phyloP scores from a whole-genome alignment of 169 alveolate species.

The Eimeria praecox region DNA sequence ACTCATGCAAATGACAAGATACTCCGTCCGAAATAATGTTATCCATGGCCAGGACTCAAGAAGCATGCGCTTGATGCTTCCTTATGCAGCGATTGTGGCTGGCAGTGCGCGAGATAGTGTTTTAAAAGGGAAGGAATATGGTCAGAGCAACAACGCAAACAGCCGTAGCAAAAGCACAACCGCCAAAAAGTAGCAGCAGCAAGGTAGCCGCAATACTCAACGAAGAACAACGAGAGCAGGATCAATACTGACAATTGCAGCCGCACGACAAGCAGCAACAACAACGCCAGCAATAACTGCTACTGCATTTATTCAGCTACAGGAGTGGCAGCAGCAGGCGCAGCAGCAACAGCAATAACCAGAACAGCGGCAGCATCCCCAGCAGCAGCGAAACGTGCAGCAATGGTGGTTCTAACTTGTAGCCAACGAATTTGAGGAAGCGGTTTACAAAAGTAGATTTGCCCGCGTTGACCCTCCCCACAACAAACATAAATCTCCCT shows the following conservation, averaged over 20 bases:
- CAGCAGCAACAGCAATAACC: background rate
- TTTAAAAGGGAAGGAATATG: background rate
- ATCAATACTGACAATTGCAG: background rate
- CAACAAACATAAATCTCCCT: conserved; percentile 72
- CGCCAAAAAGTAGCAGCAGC: background rate
- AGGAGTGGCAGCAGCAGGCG: background rate
- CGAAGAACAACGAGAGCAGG: background rate
- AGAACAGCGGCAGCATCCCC: background rate
- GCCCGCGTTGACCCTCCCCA: conserved; percentile 91
- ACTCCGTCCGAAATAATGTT: too few relatives aligned
- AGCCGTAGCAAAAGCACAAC: background rate
- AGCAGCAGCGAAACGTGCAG: background rate
- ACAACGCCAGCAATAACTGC: background rate
- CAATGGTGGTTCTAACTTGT: conserved; percentile 76
- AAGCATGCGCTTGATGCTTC: too few relatives aligned
- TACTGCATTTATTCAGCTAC: background rate
- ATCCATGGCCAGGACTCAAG: too few relatives aligned
- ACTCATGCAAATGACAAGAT: too few relatives aligned
- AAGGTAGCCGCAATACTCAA: background rate
- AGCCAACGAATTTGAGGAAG: conserved; percentile 89
- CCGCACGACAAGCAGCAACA: background rate
- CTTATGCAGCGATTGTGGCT: background rate
- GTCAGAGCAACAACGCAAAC: background rate
- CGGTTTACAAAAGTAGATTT: conserved; percentile 92
- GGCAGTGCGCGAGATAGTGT: background rate